Evolutionary conservation across 352 stramenopile genomes (phyloP), one percentile per base, ranked within the genome.

Genomic region (Pythium phragmiticola): DNA sequence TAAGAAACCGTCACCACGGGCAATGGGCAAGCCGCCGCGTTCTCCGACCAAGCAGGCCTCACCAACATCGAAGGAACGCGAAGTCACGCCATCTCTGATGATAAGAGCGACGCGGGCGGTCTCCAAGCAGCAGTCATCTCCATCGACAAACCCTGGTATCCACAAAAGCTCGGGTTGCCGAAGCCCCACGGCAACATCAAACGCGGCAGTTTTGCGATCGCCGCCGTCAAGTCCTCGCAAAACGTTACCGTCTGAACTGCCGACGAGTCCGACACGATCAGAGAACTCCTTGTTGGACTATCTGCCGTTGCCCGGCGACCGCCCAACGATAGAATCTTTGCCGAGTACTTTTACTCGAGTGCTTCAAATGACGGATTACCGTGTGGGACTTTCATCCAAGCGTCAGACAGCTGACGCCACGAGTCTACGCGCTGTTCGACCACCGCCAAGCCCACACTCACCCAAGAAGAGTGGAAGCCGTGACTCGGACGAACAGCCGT

Each of bases 341-440:
- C 76, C 43, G 72, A 77, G 23, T 82, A 73, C 56, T 72, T 82
- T 50, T 34, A 64, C 46, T 42, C 57, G 0, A 64, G 78, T 37
- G 57, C 55, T 33, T 5, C 55, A 33, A 49, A 67, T 34, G 37
- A 50, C 56, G 61, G 17, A 61, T 43, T n/a, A 59, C 56, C 54
- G 16, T 54, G 7, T 7, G 37, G 5, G 11, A 33, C n/a, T n/a
- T 30, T n/a, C 17, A 7, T 50, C 19, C 1, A 50, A 30, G 39
- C 11, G 39, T 30, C 17, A 2, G n/a, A 12, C 43, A 33, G 17
- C n/a, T 7, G 43, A 50, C 30, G 9, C 13, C 7, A 2, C 43
- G 43, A 13, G 43, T 12, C 17, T 12, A 21, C 39, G 13, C 17
- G 43, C 43, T 50, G 3, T 50, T 50, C 28, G 48, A 63, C 12